Base-by-base conservation (phyloP, 2,329 filamentous ascomycete species). In the Apiospora malaysiana region DNA sequence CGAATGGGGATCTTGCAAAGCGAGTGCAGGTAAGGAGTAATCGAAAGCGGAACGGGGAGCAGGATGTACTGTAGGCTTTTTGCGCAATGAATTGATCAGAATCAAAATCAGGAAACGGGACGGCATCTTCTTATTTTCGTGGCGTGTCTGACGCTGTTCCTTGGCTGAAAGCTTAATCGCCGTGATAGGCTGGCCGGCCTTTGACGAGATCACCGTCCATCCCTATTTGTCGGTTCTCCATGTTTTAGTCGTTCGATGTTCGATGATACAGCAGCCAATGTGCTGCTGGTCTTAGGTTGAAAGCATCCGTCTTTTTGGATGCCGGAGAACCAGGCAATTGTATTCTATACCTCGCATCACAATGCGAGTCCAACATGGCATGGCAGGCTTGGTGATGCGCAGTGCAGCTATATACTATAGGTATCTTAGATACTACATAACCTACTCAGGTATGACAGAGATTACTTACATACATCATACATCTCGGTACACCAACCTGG, bases 101-200 rank as follows among this genome's bases (percentile, higher is more conserved):
- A 63, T n/a, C 27, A 37, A 18, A 32, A 63, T 40, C 56, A 40
- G 56, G 40, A 63, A 63, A 63, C 51, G 56, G 56, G 56, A 63
- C 56, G 32, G 56, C 56, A 63, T 63, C 56, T 40, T 21, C 56
- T 63, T 63, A 32, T 63, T 63, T 63, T 40, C 27, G 32, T 63
- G 32, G 56, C 56, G 56, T 63, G 32, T 63, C 56, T 40, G 56
- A 63, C 56, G 56, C 56, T 40, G 32, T 40, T 63, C 56, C 56
- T 63, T 63, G 56, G 56, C 56, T 63, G 56, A 63, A 63, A 63
- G 56, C 56, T 63, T 63, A 63, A 63, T 63, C 16, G 27, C 49
- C 32, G 56, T 63, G 56, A 63, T 63, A 63, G 32, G 27, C 56
- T 40, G 56, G 56, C 21, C 21, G 56, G 56, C 21, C 21, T 63